These are phyloP conservation scores for Phialocephala subalpina DNA, from an alignment of 2,329 filamentous ascomycete genomes.

Conservation along the genomic window DNA sequence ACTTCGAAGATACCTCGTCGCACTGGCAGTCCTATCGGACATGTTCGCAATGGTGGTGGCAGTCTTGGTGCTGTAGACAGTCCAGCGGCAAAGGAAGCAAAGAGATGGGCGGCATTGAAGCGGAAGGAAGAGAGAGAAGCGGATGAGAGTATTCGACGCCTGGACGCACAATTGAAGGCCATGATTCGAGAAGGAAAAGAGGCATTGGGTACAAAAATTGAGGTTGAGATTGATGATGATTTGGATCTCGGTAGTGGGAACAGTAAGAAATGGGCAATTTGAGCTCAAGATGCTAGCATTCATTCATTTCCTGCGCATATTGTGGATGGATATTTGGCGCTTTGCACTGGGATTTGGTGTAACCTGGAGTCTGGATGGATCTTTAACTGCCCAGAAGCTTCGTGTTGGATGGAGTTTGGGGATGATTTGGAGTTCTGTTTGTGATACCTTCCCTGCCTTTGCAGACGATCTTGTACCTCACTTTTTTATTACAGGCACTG, in stretches of 20 bases:
- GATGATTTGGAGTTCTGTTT: conserved; percentile 3
- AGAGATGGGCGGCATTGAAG: conserved; percentile 75
- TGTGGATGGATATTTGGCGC: conserved; percentile 23
- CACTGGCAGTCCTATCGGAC: conserved; percentile 21
- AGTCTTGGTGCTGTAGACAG: conserved; percentile 31
- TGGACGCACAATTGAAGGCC: conserved; percentile 81
- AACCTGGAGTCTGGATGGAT: conserved; percentile 4
- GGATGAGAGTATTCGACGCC: conserved; percentile 79
- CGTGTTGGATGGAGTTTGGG: conserved; percentile 1
- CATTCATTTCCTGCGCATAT: conserved; percentile 19
- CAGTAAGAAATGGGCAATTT: conserved; percentile 22
- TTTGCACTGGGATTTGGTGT: neutral
- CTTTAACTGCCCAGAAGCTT: neutral
- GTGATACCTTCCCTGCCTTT: neutral
- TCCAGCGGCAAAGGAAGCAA: conserved; percentile 68
- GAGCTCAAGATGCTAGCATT: neutral
- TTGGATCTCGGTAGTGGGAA: conserved; percentile 5
- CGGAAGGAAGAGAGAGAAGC: conserved; percentile 78
- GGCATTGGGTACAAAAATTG: conserved; percentile 74
- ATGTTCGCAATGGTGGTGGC: conserved; percentile 10
- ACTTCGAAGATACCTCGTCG: conserved; percentile 35
- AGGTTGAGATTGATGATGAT: conserved; percentile 40
- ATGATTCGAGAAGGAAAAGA: conserved; percentile 92
- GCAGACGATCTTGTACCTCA: conserved; percentile 6
- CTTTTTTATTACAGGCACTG: neutral